Evolutionary conservation across 2,329 filamentous ascomycete genomes (phyloP), one percentile per base, ranked within the genome.

Genomic region (Aspergillus aculeatinus): DNA sequence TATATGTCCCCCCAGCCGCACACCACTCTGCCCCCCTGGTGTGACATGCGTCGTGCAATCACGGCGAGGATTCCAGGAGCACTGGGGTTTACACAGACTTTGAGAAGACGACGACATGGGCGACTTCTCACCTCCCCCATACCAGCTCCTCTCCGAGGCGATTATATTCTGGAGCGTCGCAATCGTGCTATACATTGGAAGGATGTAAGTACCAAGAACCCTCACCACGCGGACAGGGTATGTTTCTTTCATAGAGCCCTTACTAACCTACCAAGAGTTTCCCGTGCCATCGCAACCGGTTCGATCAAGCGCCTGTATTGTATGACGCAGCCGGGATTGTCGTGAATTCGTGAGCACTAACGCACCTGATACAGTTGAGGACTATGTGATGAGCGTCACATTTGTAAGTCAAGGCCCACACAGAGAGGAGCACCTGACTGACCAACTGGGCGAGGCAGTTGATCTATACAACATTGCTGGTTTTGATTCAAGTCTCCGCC

Each of bases 401-500:
- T 74, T 77, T 65, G 76, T 77, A 66, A 71, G 73, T 61, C 31
- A 19, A 27, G 7, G 12, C 19, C 53, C 42, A 2, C 31, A 29
- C 23, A 31, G 44, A 50, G 42, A 48, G 14, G 33, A 35, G 11
- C 29, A 6, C 29, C 19, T 58, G 51, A 42, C 48, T n/a, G 16
- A 10, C 33, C 10, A 19, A 5, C 9, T 10, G 5, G 7, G 16
- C 2, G 35, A 21, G 9, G 31, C 27, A 78, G 76, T 61, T 70
- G 53, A 70, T 76, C 39, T 78, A 76, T 60, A 68, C 70, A 1
- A 62, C 63, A 11, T 63, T 78, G 5, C 60, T 78, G 7, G 57
- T 76, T 11, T 58, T 76, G 6, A 75, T 78, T 27, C 75, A 77
- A 53, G 68, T 77, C 19, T 76, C 74, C 5, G 65, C 74, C 7